phyloP scores from a whole-genome alignment of 129 eudicot species.

The Pseudognaphalium luteoalbum region DNA sequence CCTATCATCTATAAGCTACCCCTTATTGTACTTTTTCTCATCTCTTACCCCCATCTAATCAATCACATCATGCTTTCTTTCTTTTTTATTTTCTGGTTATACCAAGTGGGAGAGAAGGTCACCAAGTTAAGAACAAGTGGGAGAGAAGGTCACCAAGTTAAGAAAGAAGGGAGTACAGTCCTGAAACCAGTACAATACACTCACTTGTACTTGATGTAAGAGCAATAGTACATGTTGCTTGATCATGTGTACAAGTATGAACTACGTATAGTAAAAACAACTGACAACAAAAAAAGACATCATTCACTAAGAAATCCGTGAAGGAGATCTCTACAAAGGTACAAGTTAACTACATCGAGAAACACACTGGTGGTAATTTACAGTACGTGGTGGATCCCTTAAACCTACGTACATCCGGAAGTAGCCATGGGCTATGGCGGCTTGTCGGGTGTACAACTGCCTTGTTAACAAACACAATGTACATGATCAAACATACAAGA shows the following conservation, averaged over 20 bases:
- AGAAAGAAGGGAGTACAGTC: background rate
- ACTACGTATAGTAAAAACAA: background rate
- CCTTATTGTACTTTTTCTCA: no score
- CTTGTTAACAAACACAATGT: slow-evolving; percentile 36
- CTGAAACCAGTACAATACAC: background rate
- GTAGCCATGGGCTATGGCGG: slow-evolving; percentile 29
- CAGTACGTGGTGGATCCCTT: slow-evolving; percentile 23
- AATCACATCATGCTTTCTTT: no score
- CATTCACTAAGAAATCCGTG: background rate
- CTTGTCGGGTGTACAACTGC: slow-evolving; percentile 19
- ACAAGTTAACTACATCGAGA: slow-evolving; percentile 2
- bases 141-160: background rate
- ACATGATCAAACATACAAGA: slow-evolving; percentile 39
- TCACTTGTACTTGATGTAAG: background rate
- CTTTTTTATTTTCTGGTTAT: no score
- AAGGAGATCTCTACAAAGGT: slow-evolving; percentile 19
- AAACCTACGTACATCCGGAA: slow-evolving; percentile 8
- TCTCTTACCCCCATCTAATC: no score
- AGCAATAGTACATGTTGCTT: background rate
- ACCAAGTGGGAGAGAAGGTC: no score
- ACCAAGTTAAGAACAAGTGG: no score
- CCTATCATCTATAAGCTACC: no score
- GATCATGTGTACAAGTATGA: slow-evolving; percentile 6
- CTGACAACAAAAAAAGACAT: slow-evolving; percentile 4
- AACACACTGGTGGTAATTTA: slow-evolving; percentile 29